Base-by-base conservation (phyloP, 2,329 filamentous ascomycete genomes). In the Phyllosticta citribraziliensis region DNA sequence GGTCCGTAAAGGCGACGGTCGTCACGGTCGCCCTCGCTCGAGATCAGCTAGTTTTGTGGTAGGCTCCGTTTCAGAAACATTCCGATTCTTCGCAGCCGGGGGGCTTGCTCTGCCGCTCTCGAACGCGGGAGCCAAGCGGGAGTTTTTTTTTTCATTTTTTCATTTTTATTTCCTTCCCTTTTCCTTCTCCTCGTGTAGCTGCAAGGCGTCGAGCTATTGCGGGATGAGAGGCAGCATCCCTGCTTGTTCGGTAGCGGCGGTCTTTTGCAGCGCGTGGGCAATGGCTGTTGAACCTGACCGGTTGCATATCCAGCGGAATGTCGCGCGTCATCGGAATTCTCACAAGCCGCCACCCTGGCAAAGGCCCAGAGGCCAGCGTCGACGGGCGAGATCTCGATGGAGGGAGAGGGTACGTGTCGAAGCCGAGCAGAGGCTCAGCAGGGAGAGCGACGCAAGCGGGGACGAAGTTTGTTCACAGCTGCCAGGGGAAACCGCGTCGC, bases 131-230 rank as follows among this genome's bases (percentile, higher is more conserved):
- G 57, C 33, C 52, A 55, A 60, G 57, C 22, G 22, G 35, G 57
- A 47, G n/a, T 10, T 30, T 10, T 5, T 8, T 30, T 30, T 30
- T 30, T 10, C 5, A 5, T 30, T 30, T 30, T 30, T 30, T 30
- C 9, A 5, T 30, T 30, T 30, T 30, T 22, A 22, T 22, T 22
- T 22, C 22, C 22, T 3, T 30, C 5, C 27, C 27, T 10, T 30
- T 47, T 58, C 50, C 24, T 52, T 52, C n/a, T 47, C 20, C 56
- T 57, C 56, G 56, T 50, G 57, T 27, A 30, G 47, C 52, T 55
- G 57, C 57, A 40, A 51, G 57, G 57, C 57, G 57, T 60, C 58
- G 27, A 60, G 58, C 58, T 60, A 60, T 54, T 52, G 58, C 58
- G 58, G 53, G 19, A 56, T 54, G 56, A 51, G 40, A 60, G 53